Percentiles rank a stretch among this genome's conserved stretches.
Evolutionary conservation across 2,329 filamentous ascomycete species (phyloP).

Genomic region (Xylariaceae sp.): DNA sequence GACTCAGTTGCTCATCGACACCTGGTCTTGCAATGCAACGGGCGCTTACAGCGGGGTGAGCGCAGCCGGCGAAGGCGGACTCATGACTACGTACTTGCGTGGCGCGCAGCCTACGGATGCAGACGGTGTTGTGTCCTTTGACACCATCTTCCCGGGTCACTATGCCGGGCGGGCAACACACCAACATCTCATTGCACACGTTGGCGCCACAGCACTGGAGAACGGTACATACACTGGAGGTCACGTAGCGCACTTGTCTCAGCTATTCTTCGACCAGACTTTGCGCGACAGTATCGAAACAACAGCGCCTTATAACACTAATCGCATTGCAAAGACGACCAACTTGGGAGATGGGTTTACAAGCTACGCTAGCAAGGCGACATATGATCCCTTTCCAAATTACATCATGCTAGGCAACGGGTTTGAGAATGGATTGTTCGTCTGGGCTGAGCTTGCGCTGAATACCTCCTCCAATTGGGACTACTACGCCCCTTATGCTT

Average conservation of each 20-base stretch:
- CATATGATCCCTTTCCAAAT: conserved; percentile 48
- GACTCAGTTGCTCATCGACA: conserved; percentile 37
- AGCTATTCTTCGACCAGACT: conserved; percentile 40
- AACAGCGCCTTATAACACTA: conserved; percentile 35
- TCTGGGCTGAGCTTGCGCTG: conserved; percentile 29
- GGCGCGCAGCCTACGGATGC: conserved; percentile 43
- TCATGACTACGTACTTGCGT: conserved; percentile 43
- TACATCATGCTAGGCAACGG: conserved; percentile 33
- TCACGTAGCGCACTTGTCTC: conserved; percentile 38
- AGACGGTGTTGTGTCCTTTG: conserved; percentile 46
- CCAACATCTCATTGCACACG: conserved; percentile 39
- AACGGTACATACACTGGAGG: conserved; percentile 38
- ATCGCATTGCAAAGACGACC: conserved; percentile 28
- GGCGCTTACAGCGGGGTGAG: conserved; percentile 39
- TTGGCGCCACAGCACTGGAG: conserved; percentile 30
- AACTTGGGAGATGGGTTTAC: conserved; percentile 29
- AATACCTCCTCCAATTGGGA: conserved; percentile 29
- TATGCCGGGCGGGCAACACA: conserved; percentile 38
- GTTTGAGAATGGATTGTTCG: conserved; percentile 23
- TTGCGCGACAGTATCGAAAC: conserved; percentile 35
- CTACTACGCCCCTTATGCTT: conserved; percentile 25
- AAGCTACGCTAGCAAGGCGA: conserved; percentile 27
- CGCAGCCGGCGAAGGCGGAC: conserved; percentile 28
- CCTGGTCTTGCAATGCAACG: conserved; percentile 45
- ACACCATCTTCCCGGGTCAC: conserved; percentile 45